A percentile compares a stretch with the other conserved stretches of the same genome.
Evolutionary conservation across 139 green algal genomes (phyloP).

Genomic region (Tetradesmus lagerheimii): DNA sequence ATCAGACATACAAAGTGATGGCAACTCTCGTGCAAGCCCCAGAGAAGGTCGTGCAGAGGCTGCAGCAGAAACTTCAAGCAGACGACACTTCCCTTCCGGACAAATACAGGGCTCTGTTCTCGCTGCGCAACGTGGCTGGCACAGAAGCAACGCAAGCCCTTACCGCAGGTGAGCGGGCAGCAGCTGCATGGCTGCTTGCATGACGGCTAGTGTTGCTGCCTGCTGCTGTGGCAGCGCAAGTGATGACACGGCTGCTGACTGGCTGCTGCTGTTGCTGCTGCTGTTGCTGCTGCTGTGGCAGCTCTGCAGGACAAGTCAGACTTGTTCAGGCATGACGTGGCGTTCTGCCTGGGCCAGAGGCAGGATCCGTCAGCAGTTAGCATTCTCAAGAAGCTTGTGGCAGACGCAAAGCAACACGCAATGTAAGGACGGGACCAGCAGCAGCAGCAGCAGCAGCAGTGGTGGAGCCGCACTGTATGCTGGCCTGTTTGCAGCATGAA

Average conservation of each 20-base stretch:
- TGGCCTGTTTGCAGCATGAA: neutral
- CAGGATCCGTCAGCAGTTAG: constrained; percentile 81
- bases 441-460: constrained; percentile 18
- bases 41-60: constrained; percentile 50
- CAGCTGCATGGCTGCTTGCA: neutral
- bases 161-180: constrained; percentile 57
- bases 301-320: constrained; percentile 81
- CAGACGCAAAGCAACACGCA: constrained; percentile 74
- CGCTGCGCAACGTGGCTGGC: constrained; percentile 76
- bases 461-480: neutral
- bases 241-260: neutral
- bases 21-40: constrained; percentile 51
- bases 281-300: constrained; percentile 43
- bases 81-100: constrained; percentile 64
- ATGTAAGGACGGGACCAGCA: constrained; percentile 71
- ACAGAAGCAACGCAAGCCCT: constrained; percentile 70
- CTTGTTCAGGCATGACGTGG: constrained; percentile 93
- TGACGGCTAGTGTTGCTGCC: neutral
- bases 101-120: constrained; percentile 89
- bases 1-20: neutral
- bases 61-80: constrained; percentile 69
- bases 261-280: neutral
- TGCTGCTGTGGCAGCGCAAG: neutral
- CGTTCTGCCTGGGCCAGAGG: constrained; percentile 91
- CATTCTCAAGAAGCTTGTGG: constrained; percentile 71